These are phyloP conservation scores for Wickerhamiella qilinensis DNA, from an alignment of 805 yeast species.

Conservation along the genomic window DNA sequence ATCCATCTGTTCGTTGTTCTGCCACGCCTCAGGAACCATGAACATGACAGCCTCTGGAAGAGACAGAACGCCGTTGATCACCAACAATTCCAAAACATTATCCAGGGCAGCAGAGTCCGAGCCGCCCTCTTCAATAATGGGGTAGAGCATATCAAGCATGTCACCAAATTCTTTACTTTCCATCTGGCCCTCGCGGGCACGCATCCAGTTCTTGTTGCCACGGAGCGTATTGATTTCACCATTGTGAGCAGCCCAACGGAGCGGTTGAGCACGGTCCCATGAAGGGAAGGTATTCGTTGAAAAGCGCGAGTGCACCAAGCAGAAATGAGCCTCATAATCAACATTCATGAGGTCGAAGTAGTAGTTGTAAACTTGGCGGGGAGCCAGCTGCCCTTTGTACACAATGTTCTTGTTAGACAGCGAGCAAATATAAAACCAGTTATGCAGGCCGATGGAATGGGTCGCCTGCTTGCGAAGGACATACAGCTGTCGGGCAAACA, in stretches of 20 bases:
- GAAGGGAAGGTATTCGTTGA: slow-evolving; percentile 97
- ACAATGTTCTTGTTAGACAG: slow-evolving; percentile 78
- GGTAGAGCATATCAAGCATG: slow-evolving; percentile 77
- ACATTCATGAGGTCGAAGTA: slow-evolving; percentile 85
- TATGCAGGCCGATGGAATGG: slow-evolving; percentile 81
- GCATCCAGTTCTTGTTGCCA: slow-evolving; percentile 99
- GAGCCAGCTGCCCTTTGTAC: slow-evolving; percentile 95
- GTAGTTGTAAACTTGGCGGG: slow-evolving; percentile 87
- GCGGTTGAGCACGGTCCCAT: slow-evolving; percentile 99
- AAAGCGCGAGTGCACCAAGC: slow-evolving; percentile 91
- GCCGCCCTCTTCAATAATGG: slow-evolving; percentile 96
- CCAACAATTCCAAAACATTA: slow-evolving; percentile 82
- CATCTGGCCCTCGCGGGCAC: slow-evolving; percentile 97
- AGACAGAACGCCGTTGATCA: slow-evolving; percentile 79
- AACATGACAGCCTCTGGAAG: slow-evolving; percentile 96
- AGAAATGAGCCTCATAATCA: slow-evolving; percentile 88
- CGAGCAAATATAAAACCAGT: slow-evolving; percentile 96
- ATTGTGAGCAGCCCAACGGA: slow-evolving; percentile 94
- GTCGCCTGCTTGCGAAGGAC: slow-evolving; percentile 79
- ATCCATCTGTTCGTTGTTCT: slow-evolving; percentile 71
- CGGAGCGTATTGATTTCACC: slow-evolving; percentile 96
- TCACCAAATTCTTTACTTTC: slow-evolving; percentile 74
- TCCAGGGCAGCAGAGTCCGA: slow-evolving; percentile 97
- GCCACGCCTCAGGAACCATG: slow-evolving; percentile 97
- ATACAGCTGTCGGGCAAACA: slow-evolving; percentile 70